Conservation (phyloP, 352 stramenopile genomes). For the Phytophthora hybrid region DNA sequence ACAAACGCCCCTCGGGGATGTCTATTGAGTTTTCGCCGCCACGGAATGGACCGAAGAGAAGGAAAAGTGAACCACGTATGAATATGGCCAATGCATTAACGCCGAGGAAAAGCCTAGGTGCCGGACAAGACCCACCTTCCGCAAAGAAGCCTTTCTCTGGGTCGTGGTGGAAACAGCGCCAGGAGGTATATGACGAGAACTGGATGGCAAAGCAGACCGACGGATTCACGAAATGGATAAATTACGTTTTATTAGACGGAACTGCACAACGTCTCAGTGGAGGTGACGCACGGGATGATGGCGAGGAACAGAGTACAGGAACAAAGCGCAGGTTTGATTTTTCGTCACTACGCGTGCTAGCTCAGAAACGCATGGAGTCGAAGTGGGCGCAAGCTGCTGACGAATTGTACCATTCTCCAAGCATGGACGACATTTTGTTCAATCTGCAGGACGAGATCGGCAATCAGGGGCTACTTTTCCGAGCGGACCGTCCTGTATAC, state of each 20-base stretch:
- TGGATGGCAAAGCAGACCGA: slow-evolving; percentile 86
- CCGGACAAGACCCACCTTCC: slow-evolving; percentile 4
- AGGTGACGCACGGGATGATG: slow-evolving; percentile 23
- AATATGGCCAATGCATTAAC: slow-evolving; percentile 15
- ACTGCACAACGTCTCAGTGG: slow-evolving; percentile 47
- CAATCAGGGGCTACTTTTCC: slow-evolving; percentile 80
- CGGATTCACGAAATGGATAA: slow-evolving; percentile 90
- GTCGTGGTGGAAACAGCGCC: slow-evolving; percentile 81
- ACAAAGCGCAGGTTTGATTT: slow-evolving; percentile 57
- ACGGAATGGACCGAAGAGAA: slow-evolving; percentile 37
- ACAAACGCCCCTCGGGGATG: slow-evolving; percentile 50
- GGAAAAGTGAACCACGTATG: slow-evolving; percentile 31
- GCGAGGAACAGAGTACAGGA: slow-evolving; percentile 17
- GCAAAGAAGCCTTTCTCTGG: slow-evolving; percentile 43
- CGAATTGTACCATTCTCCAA: slow-evolving; percentile 65
- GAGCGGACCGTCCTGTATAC: slow-evolving; percentile 89
- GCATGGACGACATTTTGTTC: slow-evolving; percentile 66
- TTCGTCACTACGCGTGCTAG: slow-evolving; percentile 73
- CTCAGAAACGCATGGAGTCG: slow-evolving; percentile 78
- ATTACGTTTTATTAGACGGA: slow-evolving; percentile 82
- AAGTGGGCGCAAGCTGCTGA: slow-evolving; percentile 64
- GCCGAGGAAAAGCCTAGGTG: slow-evolving; percentile 18
- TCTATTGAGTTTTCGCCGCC: slow-evolving; percentile 57
- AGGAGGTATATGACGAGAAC: slow-evolving; percentile 74
- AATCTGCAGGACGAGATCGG: slow-evolving; percentile 79